These are phyloP conservation scores for Stephania yunnanensis DNA, from an alignment of 164 flowering plant species.

Conservation along the genomic window DNA sequence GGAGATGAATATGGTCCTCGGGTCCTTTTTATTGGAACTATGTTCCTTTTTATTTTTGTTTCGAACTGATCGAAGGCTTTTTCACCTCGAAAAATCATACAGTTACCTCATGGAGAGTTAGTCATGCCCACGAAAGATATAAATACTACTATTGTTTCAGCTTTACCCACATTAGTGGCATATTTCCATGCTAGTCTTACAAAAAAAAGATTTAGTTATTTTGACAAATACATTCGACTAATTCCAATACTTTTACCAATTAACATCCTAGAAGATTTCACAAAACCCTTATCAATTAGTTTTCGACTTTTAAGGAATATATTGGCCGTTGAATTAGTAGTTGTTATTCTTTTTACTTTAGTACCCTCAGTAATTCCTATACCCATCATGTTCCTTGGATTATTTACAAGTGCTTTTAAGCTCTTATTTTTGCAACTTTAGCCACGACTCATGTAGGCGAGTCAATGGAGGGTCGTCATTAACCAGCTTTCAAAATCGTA, in stretches of 20 bases:
- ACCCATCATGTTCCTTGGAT: slow-evolving; percentile 8
- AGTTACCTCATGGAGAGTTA: too few relatives aligned
- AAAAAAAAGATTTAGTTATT: slow-evolving; percentile 5
- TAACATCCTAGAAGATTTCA: slow-evolving; percentile 7
- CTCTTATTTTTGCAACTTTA: slow-evolving; percentile 8
- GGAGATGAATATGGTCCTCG: too few relatives aligned
- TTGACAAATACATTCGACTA: background rate
- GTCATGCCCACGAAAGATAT: too few relatives aligned
- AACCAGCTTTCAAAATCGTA: too few relatives aligned
- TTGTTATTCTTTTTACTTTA: slow-evolving; percentile 7
- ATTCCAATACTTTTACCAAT: slow-evolving; percentile 6
- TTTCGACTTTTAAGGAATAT: background rate
- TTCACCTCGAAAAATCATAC: too few relatives aligned
- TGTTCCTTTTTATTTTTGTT: too few relatives aligned
- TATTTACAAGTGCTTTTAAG: slow-evolving; percentile 6
- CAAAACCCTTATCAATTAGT: background rate
- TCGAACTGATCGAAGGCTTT: too few relatives aligned
- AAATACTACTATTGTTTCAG: background rate
- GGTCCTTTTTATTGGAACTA: too few relatives aligned
- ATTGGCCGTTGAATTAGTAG: background rate
- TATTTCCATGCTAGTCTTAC: background rate
- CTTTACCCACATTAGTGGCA: background rate
- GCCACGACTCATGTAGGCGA: background rate
- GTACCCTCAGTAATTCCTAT: background rate
- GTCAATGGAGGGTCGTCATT: slow-evolving; percentile 6